Evolutionary conservation across 116 monocot genomes (phyloP).

Genomic region (Zostera marina): DNA sequence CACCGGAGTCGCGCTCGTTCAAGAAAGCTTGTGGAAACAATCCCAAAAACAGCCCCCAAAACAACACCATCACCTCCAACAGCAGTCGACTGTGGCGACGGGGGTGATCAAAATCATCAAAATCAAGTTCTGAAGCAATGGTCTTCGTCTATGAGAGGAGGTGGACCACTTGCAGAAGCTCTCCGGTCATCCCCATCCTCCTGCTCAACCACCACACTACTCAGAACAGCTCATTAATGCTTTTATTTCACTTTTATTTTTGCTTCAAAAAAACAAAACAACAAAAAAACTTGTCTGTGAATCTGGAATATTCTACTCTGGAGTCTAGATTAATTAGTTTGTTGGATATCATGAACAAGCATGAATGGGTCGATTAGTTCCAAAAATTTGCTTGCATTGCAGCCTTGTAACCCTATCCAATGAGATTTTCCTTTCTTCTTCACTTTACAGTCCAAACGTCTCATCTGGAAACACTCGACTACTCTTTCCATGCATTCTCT

Average conservation of each 20-base stretch:
- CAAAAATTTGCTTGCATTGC: conserved; percentile 46
- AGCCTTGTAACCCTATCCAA: conserved; percentile 79
- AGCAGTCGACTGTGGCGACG: no score
- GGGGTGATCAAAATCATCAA: no score
- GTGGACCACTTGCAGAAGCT: conserved; percentile 22
- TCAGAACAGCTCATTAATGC: not conserved
- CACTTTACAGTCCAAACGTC: conserved; percentile 41
- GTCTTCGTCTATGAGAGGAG: conserved; percentile 17
- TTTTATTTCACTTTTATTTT: no score
- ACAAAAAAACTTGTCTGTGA: no score
- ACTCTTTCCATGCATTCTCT: conserved; percentile 50
- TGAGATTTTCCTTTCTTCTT: conserved; percentile 61
- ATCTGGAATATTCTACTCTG: no score
- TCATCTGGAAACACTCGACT: conserved; percentile 31
- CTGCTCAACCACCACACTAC: not conserved
- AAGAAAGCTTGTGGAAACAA: conserved; percentile 71
- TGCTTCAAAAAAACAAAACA: no score
- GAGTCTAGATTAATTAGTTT: no score
- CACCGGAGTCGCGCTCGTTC: conserved; percentile 77
- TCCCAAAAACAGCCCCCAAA: conserved; percentile 3
- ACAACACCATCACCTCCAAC: not conserved
- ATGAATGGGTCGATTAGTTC: conserved; percentile 39
- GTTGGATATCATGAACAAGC: conserved; percentile 27
- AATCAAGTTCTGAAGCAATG: not conserved
- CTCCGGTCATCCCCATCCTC: conserved; percentile 14